Evolutionary conservation across 1,284 basidiomycete genomes (phyloP).

Genomic region (Xerocomus tenax): DNA sequence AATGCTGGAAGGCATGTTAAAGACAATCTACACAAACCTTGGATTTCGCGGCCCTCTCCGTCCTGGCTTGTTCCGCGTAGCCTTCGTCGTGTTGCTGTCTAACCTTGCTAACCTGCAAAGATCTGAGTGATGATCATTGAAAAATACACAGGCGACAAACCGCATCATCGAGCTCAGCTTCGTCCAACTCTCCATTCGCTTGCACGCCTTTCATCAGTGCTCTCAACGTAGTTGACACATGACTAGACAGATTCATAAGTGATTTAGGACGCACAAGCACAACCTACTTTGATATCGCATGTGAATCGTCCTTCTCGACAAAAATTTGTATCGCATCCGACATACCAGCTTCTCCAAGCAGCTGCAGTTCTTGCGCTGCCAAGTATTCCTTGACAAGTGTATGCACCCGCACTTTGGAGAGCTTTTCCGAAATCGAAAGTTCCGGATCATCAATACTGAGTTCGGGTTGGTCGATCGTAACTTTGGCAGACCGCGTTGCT

Average conservation of each 20-base stretch:
- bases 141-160: constrained; percentile 36
- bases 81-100: constrained; percentile 60
- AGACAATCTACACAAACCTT: constrained; percentile 31
- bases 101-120: constrained; percentile 51
- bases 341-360: constrained; percentile 80
- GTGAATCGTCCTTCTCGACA: constrained; percentile 91
- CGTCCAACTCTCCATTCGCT: constrained; percentile 55
- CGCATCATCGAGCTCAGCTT: constrained; percentile 67
- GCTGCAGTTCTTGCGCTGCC: constrained; percentile 79
- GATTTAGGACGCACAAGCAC: neutral
- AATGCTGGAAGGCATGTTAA: neutral
- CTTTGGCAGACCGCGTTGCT: constrained; percentile 36
- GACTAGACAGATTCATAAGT: constrained; percentile 37
- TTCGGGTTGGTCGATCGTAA: constrained; percentile 60
- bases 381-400: constrained; percentile 84
- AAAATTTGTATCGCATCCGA: constrained; percentile 86
- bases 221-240: constrained; percentile 59
- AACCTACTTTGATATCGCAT: constrained; percentile 79
- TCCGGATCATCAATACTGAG: constrained; percentile 69
- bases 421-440: constrained; percentile 55
- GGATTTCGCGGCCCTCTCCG: constrained; percentile 31
- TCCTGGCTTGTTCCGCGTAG: constrained; percentile 42
- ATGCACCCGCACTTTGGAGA: constrained; percentile 61
- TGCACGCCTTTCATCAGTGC: constrained; percentile 58
- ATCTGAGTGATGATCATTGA: neutral